Evolutionary conservation across 78 protist genomes (phyloP).

Genomic region (Chrysochromulina tobinii): DNA sequence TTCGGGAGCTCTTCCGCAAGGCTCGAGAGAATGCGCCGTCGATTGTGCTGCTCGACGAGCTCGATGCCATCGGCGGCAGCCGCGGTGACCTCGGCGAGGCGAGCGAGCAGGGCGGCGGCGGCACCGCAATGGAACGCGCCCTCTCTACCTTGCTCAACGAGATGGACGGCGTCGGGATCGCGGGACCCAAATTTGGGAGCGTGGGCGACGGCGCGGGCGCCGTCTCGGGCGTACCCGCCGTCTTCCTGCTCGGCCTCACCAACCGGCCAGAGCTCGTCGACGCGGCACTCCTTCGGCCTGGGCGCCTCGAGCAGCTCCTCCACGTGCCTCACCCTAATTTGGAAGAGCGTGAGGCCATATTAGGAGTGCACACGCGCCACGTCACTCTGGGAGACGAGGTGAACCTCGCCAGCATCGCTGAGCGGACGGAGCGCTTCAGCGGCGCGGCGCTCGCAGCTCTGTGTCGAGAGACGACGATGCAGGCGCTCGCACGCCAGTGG

Average conservation of each 20-base stretch:
- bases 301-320: not conserved
- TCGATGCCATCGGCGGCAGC: not conserved
- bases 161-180: slow-evolving; percentile 6
- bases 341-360: not conserved
- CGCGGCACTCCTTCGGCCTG: slow-evolving; percentile 5
- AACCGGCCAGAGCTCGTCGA: not conserved
- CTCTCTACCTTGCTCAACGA: slow-evolving; percentile 11
- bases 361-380: not conserved
- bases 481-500: not conserved
- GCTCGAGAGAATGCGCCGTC: not conserved
- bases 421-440: not conserved
- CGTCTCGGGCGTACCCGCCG: too few relatives aligned
- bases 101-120: not conserved
- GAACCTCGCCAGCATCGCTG: not conserved
- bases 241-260: not conserved
- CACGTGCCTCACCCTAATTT: not conserved
- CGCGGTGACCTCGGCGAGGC: not conserved
- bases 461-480: not conserved
- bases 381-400: not conserved
- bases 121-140: not conserved
- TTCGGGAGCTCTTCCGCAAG: slow-evolving; percentile 3
- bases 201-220: too few relatives aligned
- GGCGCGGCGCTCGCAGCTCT: slow-evolving; percentile 2
- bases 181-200: not conserved
- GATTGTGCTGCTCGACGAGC: not conserved